Base-by-base conservation (phyloP, 257 asterid species). In the Penstemon newberryi region DNA sequence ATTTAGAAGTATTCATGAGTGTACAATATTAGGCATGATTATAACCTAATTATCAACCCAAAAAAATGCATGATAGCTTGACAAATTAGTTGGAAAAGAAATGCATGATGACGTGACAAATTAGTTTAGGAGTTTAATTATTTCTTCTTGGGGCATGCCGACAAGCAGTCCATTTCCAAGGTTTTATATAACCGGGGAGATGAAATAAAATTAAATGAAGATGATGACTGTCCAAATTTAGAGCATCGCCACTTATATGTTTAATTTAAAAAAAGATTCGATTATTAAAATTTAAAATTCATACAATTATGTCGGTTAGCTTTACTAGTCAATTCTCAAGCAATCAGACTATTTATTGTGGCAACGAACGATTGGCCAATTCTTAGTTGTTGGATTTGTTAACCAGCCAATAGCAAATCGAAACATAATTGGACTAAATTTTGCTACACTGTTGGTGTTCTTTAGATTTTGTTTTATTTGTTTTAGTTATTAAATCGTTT, bases 351-450 rank as follows among this genome's bases (percentile, higher is more conserved):
- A 40, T 62, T 77, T 25, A 37, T 69, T 57, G 77, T 80, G 89
- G 85, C 89, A 64, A 3, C 46, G 45, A 50, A 38, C 59, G 11
- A 87, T 85, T 78, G 79, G 87, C 60, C 8, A 45, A 5, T 72
- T 62, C 60, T 11, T 49, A 43, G 70, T 72, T 76, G 68, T 67
- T 79, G 42, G 60, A 53, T 66, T 65, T 73, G 51, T 61, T 60
- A 63, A 39, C 18, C 47, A 47, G 49, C 89, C 89, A 82, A 79
- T 79, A 7, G 45, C 70, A 70, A 44, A 11, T 38, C 57, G 73
- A 73, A 58, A 79, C 83, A 64, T 70, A 53, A 45, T 55, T 11
- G 50, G 40, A n/a, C 71, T 37, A 36, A 6, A 0, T 67, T 54
- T 38, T 47, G 56, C 19, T 59, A 60, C 44, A 33, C 60, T 50